Evolutionary conservation across 495 filamentous ascomycete genomes (phyloP).

Genomic region (Hamigera avellanea): DNA sequence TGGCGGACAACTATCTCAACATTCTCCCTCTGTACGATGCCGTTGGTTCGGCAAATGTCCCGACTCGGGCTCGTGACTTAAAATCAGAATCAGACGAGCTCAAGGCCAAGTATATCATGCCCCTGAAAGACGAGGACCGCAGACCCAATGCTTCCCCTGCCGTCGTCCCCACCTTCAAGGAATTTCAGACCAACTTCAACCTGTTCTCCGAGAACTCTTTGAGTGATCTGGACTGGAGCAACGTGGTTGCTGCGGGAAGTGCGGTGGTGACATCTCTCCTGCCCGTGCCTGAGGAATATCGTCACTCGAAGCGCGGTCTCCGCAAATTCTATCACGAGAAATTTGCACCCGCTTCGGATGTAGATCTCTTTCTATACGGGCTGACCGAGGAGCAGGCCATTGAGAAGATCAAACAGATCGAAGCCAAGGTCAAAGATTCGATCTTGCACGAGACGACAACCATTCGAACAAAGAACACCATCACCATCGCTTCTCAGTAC

Average conservation of each 20-base stretch:
- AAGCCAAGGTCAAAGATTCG: conserved; percentile 53
- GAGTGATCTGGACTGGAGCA: conserved; percentile 60
- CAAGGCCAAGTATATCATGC: conserved; percentile 59
- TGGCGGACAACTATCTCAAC: conserved; percentile 53
- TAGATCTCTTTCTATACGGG: conserved; percentile 76
- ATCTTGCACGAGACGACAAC: conserved; percentile 68
- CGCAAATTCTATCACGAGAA: conserved; percentile 70
- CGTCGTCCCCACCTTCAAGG: conserved; percentile 47
- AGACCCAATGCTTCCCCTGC: conserved; percentile 49
- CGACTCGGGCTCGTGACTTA: conserved; percentile 51
- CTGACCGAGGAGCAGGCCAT: conserved; percentile 59
- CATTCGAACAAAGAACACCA: conserved; percentile 68
- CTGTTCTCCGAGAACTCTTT: conserved; percentile 61
- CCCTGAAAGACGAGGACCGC: conserved; percentile 46
- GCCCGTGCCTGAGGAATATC: conserved; percentile 55
- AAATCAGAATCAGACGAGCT: conserved; percentile 44
- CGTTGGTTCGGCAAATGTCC: conserved; percentile 39
- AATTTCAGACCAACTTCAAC: conserved; percentile 66
- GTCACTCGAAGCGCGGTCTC: conserved; percentile 45
- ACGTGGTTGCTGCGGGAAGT: conserved; percentile 66
- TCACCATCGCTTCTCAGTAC: conserved; percentile 75
- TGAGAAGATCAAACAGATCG: conserved; percentile 74
- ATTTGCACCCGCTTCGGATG: conserved; percentile 70
- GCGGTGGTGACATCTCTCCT: conserved; percentile 64
- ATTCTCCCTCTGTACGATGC: conserved; percentile 56